Percentiles rank a stretch among this genome's conserved stretches.
phyloP scores from a whole-genome alignment of 2,329 filamentous ascomycete species.

The Fusarium penzigii region DNA sequence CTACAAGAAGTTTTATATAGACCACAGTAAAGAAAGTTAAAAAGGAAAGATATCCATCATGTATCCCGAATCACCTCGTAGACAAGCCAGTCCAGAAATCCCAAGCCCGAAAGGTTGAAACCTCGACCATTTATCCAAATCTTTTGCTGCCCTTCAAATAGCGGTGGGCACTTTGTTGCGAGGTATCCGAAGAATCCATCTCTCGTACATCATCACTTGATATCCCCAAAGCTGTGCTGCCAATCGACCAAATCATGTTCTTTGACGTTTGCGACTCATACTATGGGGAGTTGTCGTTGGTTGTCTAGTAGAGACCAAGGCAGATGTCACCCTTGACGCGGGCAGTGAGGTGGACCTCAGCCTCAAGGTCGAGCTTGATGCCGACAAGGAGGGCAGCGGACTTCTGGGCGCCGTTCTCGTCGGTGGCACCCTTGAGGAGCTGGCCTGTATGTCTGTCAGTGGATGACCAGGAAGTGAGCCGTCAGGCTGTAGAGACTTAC shows the following conservation, averaged over 20 bases:
- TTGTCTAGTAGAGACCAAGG: slow-evolving; percentile 38
- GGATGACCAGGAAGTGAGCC: neutral
- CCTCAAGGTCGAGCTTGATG: slow-evolving; percentile 65
- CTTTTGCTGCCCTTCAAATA: neutral
- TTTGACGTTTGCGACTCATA: slow-evolving; percentile 1
- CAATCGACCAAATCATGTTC: slow-evolving; percentile 10
- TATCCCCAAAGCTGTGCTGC: neutral
- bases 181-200: neutral
- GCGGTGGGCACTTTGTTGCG: neutral
- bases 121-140: neutral
- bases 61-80: neutral
- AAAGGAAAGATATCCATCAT: too few species aligned
- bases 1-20: too few species aligned
- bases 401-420: slow-evolving; percentile 59
- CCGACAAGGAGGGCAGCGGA: slow-evolving; percentile 59
- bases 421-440: slow-evolving; percentile 58
- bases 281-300: neutral
- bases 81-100: neutral
- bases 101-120: neutral
- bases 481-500: slow-evolving; percentile 30
- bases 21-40: too few species aligned
- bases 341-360: slow-evolving; percentile 62
- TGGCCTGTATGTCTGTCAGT: slow-evolving; percentile 39
- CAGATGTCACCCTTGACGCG: slow-evolving; percentile 62
- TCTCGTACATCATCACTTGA: slow-evolving; percentile 7